Evolutionary conservation across 2,329 filamentous ascomycete genomes (phyloP).

Genomic region (Daldinia eschscholtzii): DNA sequence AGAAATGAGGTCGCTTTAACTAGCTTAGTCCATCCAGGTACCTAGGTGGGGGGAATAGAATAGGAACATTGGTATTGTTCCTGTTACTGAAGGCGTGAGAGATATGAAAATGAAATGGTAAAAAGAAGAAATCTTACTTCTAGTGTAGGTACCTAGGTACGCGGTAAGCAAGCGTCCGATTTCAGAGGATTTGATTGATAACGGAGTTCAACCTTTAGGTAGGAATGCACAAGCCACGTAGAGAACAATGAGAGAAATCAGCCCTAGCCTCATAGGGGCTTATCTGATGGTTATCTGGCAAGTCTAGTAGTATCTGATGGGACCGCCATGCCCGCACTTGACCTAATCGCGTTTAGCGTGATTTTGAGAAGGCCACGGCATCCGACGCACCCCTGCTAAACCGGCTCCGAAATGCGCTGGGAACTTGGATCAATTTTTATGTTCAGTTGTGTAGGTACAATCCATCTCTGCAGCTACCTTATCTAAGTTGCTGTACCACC

Average conservation of each 20-base stretch:
- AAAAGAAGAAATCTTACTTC: background rate
- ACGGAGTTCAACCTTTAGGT: background rate
- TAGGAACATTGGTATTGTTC: background rate
- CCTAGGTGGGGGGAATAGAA: background rate
- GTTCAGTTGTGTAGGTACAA: background rate
- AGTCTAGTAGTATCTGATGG: background rate
- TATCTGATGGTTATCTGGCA: background rate
- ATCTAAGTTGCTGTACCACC: conserved; percentile 11
- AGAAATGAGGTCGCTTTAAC: background rate
- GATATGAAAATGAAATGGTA: background rate
- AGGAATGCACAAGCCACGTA: conserved; percentile 25
- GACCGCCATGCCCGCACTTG: conserved; percentile 4
- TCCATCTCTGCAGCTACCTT: conserved; percentile 2
- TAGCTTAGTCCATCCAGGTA: background rate
- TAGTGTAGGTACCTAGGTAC: too few relatives aligned
- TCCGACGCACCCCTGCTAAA: conserved; percentile 29
- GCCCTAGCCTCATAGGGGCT: conserved; percentile 24
- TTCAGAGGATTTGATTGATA: conserved; percentile 3
- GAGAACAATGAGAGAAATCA: conserved; percentile 4
- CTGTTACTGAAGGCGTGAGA: background rate
- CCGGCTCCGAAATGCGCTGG: conserved; percentile 41
- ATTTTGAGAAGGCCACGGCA: conserved; percentile 7
- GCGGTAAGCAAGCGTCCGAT: background rate
- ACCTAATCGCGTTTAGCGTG: conserved; percentile 2
- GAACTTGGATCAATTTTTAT: conserved; percentile 5